Evolutionary conservation across 2,329 filamentous ascomycete genomes (phyloP).

Genomic region (Neonectria neomacrospora): DNA sequence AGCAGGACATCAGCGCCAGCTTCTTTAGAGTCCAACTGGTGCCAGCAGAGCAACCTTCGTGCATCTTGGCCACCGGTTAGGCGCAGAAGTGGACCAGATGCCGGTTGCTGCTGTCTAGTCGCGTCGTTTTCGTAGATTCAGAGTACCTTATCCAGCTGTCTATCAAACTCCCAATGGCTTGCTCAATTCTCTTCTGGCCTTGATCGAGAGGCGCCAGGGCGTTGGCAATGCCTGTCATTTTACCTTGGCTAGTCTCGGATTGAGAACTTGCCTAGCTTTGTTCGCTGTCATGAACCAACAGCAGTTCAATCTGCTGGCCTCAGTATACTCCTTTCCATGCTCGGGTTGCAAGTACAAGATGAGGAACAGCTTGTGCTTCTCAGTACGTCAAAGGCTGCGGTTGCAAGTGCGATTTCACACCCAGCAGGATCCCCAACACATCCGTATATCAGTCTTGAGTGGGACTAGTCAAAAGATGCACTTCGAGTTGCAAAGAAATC

Average conservation of each 20-base stretch:
- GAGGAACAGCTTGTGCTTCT: conserved; percentile 7
- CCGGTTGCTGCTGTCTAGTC: too few species aligned
- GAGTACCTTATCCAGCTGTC: too few species aligned
- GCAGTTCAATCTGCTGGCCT: too few species aligned
- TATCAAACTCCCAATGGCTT: neutral
- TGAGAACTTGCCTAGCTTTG: neutral
- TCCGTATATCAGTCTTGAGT: too few species aligned
- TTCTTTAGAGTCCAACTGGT: neutral
- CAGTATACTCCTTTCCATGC: neutral
- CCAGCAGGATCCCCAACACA: conserved; percentile 9
- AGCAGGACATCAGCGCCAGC: neutral
- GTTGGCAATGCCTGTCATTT: neutral
- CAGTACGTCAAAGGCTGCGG: neutral
- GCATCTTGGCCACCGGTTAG: too few species aligned
- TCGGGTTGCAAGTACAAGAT: conserved; percentile 13
- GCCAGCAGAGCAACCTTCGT: too few species aligned
- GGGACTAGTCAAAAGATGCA: neutral
- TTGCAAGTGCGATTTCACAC: neutral
- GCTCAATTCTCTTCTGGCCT: neutral
- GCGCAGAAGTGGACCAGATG: too few species aligned
- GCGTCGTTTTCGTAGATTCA: too few species aligned
- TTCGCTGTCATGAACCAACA: neutral
- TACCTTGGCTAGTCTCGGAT: neutral
- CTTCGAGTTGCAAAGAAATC: neutral
- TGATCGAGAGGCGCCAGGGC: neutral